Conservation (phyloP, 2,329 filamentous ascomycete genomes). For the Microthyrium microscopicum region DNA sequence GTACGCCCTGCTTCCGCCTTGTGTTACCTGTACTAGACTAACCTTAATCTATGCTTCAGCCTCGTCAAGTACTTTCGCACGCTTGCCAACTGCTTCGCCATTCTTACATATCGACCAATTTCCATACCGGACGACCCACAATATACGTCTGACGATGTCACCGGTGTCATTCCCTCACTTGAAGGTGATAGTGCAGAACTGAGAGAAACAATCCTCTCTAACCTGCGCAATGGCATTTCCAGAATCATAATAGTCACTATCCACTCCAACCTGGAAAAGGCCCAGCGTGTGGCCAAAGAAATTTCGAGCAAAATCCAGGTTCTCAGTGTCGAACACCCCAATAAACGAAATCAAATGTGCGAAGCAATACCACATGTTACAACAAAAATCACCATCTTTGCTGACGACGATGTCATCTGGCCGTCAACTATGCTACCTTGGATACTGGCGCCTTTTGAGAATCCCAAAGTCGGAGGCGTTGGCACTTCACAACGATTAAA, state of each 20-base stretch:
- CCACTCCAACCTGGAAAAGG: slow-evolving; percentile 54
- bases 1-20: no score
- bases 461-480: slow-evolving; percentile 68
- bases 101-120: slow-evolving; percentile 82
- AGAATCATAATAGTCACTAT: slow-evolving; percentile 80
- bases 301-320: slow-evolving; percentile 45
- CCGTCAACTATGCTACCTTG: slow-evolving; percentile 71
- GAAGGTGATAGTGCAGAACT: slow-evolving; percentile 75
- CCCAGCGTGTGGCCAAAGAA: slow-evolving; percentile 40
- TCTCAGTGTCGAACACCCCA: slow-evolving; percentile 66
- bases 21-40: no score
- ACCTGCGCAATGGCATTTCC: slow-evolving; percentile 50
- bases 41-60: slow-evolving; percentile 42
- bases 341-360: slow-evolving; percentile 90
- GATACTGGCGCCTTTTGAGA: slow-evolving; percentile 86
- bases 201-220: slow-evolving; percentile 62
- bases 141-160: slow-evolving; percentile 69
- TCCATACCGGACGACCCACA: slow-evolving; percentile 67
- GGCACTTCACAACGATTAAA: slow-evolving; percentile 80
- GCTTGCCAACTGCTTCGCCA: slow-evolving; percentile 60
- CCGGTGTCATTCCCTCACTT: slow-evolving; percentile 85
- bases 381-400: slow-evolving; percentile 77
- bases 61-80: slow-evolving; percentile 57
- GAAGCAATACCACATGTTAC: slow-evolving; percentile 72
- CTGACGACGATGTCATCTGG: slow-evolving; percentile 93